A percentile compares a stretch with the other conserved stretches of the same genome.
Conservation (phyloP, 176 grass and related monocot species). For the Zizania latifolia region DNA sequence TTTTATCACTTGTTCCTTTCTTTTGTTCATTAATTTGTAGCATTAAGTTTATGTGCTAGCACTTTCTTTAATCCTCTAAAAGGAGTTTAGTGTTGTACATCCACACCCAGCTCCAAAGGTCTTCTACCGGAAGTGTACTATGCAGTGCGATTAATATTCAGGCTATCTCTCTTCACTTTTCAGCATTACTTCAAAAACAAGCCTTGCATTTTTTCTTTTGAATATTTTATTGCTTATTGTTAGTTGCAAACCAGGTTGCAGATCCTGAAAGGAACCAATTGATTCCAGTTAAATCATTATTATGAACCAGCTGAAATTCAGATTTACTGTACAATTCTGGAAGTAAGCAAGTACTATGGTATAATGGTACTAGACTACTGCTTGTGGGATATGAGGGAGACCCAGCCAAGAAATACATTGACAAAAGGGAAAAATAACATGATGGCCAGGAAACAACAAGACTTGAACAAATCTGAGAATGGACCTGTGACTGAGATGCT, state of each 20-base stretch:
- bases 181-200: not conserved
- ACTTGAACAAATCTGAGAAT: not conserved
- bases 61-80: not conserved
- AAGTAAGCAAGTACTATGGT: too few relatives aligned
- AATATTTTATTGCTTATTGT: conserved; percentile 1
- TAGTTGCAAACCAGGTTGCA: not conserved
- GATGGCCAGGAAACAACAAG: not conserved
- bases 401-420: not conserved
- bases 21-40: not conserved
- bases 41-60: not conserved
- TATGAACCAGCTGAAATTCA: not conserved
- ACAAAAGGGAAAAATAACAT: not conserved
- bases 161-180: not conserved
- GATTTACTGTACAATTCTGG: conserved; percentile 8
- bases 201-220: not conserved
- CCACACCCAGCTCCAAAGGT: too few relatives aligned
- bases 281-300: not conserved
- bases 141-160: not conserved
- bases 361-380: too few relatives aligned
- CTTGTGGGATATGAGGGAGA: conserved; percentile 9
- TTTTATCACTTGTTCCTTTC: not conserved
- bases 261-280: not conserved
- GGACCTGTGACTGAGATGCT: not conserved
- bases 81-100: not conserved
- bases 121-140: not conserved